These are phyloP conservation scores for Yarrowia sp. DNA, from an alignment of 805 yeast genomes.

Conservation along the genomic window DNA sequence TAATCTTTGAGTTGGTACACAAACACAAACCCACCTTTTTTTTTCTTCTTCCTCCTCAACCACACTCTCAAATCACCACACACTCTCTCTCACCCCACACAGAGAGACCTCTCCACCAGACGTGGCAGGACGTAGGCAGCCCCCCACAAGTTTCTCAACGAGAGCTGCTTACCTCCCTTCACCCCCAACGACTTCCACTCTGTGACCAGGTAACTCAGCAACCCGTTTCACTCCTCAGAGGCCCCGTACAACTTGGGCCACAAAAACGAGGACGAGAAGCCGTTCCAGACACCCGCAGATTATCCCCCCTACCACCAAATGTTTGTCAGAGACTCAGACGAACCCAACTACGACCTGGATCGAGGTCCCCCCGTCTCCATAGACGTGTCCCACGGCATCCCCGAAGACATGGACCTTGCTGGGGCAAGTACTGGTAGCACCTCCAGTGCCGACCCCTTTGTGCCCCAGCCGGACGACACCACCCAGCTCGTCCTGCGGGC, in stretches of 20 bases:
- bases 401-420: no score
- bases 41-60: not conserved
- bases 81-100: not conserved
- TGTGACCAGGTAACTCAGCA: slow-evolving; percentile 18
- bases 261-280: slow-evolving; percentile 3
- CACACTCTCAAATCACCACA: slow-evolving; percentile 2
- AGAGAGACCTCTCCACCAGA: not conserved
- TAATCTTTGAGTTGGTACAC: no score
- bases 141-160: no score
- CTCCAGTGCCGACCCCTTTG: no score
- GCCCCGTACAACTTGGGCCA: slow-evolving; percentile 38
- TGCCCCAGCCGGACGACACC: not conserved
- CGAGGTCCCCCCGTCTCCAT: no score
- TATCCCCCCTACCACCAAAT: not conserved
- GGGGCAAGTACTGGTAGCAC: no score
- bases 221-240: slow-evolving; percentile 15
- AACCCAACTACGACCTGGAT: no score
- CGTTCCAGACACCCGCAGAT: not conserved
- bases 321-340: not conserved
- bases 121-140: slow-evolving; percentile 36
- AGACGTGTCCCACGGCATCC: no score
- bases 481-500: slow-evolving; percentile 53
- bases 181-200: slow-evolving; percentile 11
- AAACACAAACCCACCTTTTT: no score
- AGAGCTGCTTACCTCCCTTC: slow-evolving; percentile 17